Base-by-base conservation (phyloP, 129 eudicot genomes). In the Centella asiatica region DNA sequence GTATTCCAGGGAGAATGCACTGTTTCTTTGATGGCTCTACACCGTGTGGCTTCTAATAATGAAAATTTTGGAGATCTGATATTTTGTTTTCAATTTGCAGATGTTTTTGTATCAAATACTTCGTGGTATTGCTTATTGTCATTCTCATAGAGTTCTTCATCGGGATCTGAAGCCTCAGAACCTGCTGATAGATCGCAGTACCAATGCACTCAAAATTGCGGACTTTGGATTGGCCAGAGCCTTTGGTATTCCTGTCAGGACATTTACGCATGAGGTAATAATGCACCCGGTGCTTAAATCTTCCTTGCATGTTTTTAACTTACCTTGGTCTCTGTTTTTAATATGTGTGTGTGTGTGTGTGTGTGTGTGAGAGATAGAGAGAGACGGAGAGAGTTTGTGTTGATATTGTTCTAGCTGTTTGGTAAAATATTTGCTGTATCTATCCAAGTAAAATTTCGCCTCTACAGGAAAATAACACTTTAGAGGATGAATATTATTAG, bases 171-270 rank as follows among this genome's bases (percentile, higher is more conserved):
- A 92, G 72, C 98, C 98, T 62, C 98, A 92, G 56, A 92, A 92
- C 75, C 78, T 92, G 82, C 78, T 92, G 79, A 92, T 92, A 64
- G 98, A 92, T 78, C 81, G 84, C 1, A 85, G 90, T 57, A 92
- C 95, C 61, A 92, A 92, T 71, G 84, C 94, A 53, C 69, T 92
- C 32, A 92, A 92, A 76, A 90, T 92, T 51, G 98, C 98, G 39
- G 98, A 92, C 69, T 92, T 92, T 69, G 98, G 98, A 69, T 63
- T 92, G 79, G 98, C 95, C 63, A 87, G 98, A 69, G 98, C 98
- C 33, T 92, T 92, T 77, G 94, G 90, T 62, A 87, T 87, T 64
- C 95, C 95, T 73, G 94, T 92, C 62, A 82, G 95, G 81, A 92
- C 95, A 24, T 87, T 87, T 67, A 90, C 98, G 0, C 98, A 87